Evolutionary conservation across 169 alveolate genomes (phyloP).

Genomic region (Toxoplasma gondii): DNA sequence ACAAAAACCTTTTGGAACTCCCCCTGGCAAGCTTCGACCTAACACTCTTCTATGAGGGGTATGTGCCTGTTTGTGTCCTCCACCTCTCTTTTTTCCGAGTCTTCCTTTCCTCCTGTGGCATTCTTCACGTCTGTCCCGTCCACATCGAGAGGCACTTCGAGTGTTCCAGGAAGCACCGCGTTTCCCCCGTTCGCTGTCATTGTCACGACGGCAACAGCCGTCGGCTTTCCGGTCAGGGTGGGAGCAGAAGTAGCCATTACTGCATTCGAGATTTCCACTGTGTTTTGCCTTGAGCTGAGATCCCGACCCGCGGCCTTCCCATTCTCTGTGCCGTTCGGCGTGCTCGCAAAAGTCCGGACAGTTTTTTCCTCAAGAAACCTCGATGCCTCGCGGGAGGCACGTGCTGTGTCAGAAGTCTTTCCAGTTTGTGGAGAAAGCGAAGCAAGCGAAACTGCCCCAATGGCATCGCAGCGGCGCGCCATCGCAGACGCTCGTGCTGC

Average conservation of each 20-base stretch:
- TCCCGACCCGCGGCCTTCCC: background rate
- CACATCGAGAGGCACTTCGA: background rate
- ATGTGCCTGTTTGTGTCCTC: background rate
- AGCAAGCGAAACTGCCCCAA: constrained; percentile 20
- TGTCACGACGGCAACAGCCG: background rate
- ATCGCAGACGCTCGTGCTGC: background rate
- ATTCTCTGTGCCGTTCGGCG: background rate
- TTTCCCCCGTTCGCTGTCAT: background rate
- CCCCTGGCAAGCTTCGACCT: background rate
- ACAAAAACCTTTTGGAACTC: background rate
- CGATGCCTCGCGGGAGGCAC: too few species aligned
- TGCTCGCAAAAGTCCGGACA: background rate
- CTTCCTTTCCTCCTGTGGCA: background rate
- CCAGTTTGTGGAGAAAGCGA: background rate
- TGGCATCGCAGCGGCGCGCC: constrained; percentile 30
- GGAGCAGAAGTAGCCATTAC: background rate
- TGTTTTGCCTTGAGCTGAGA: background rate
- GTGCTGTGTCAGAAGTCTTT: background rate
- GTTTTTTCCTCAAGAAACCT: too few species aligned
- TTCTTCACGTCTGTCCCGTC: background rate
- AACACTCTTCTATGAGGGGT: background rate
- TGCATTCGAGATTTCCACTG: background rate
- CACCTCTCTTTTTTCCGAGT: background rate
- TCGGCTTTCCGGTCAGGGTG: background rate
- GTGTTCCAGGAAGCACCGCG: background rate